Evolutionary conservation across 495 filamentous ascomycete species (phyloP).

Genomic region (Monascus purpureus): DNA sequence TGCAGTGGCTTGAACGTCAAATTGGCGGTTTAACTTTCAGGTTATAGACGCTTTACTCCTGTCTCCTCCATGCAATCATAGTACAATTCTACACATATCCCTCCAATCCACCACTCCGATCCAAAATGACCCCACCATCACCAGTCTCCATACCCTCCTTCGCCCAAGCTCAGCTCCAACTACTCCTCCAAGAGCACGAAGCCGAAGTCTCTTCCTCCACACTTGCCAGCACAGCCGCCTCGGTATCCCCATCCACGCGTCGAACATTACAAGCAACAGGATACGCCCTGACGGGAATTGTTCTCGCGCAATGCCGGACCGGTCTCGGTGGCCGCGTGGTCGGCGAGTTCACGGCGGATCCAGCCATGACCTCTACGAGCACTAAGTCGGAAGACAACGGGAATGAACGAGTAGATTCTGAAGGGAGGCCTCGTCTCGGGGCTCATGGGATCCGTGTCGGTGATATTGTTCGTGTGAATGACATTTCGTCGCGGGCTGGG

Average conservation of each 20-base stretch:
- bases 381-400: constrained; percentile 6
- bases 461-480: constrained; percentile 72
- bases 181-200: constrained; percentile 64
- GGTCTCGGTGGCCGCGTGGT: constrained; percentile 81
- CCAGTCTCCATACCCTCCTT: constrained; percentile 58
- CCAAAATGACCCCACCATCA: constrained; percentile 25
- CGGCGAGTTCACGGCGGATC: constrained; percentile 63
- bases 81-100: background rate
- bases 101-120: background rate
- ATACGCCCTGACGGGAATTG: constrained; percentile 70
- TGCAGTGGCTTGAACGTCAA: too few relatives aligned
- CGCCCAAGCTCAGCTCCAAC: constrained; percentile 60
- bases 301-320: constrained; percentile 67
- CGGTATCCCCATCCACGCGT: constrained; percentile 59
- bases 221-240: constrained; percentile 51
- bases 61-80: background rate
- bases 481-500: constrained; percentile 55
- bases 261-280: constrained; percentile 69
- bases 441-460: constrained; percentile 78
- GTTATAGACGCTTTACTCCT: too few relatives aligned
- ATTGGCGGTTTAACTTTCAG: too few relatives aligned
- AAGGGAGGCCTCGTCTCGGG: constrained; percentile 33
- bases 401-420: constrained; percentile 19
- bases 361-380: constrained; percentile 37
- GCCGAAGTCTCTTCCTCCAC: constrained; percentile 42